Evolutionary conservation across 352 stramenopile genomes (phyloP).

Genomic region (Pythium myriotylum): DNA sequence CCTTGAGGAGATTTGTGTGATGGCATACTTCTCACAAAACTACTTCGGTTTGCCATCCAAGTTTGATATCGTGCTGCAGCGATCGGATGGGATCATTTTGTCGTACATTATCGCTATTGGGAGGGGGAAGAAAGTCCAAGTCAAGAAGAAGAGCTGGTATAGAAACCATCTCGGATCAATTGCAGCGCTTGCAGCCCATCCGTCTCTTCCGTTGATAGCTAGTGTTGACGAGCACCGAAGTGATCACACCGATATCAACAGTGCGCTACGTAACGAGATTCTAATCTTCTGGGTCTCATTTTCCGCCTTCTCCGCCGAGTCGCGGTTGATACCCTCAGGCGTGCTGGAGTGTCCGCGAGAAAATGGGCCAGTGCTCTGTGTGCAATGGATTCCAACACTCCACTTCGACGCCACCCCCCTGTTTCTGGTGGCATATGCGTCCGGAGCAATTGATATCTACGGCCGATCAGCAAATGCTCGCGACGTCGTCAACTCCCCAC

Average conservation of each 20-base stretch:
- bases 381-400: constrained; percentile 79
- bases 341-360: constrained; percentile 56
- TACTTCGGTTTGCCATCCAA: constrained; percentile 70
- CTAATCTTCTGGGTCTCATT: constrained; percentile 86
- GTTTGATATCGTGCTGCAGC: constrained; percentile 77
- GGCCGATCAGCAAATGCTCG: constrained; percentile 50
- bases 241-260: constrained; percentile 16
- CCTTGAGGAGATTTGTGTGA: constrained; percentile 68
- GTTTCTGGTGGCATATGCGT: constrained; percentile 64
- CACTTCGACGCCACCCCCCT: constrained; percentile 83
- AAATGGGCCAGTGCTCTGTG: constrained; percentile 59
- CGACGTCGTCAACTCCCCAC: constrained; percentile 62
- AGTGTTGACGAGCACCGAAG: constrained; percentile 51
- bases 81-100: constrained; percentile 72
- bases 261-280: constrained; percentile 47
- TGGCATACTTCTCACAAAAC: constrained; percentile 83
- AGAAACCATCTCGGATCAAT: constrained; percentile 72
- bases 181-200: constrained; percentile 68
- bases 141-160: constrained; percentile 85
- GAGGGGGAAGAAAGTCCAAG: constrained; percentile 32
- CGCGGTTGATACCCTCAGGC: constrained; percentile 76
- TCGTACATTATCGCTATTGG: constrained; percentile 68
- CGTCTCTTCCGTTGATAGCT: constrained; percentile 72
- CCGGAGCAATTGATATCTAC: constrained; percentile 67
- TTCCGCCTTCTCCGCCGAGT: constrained; percentile 79